A percentile compares a stretch with the other conserved stretches of the same genome.
Evolutionary conservation across 2,329 filamentous ascomycete genomes (phyloP).

Genomic region (Colletotrichum tropicale): DNA sequence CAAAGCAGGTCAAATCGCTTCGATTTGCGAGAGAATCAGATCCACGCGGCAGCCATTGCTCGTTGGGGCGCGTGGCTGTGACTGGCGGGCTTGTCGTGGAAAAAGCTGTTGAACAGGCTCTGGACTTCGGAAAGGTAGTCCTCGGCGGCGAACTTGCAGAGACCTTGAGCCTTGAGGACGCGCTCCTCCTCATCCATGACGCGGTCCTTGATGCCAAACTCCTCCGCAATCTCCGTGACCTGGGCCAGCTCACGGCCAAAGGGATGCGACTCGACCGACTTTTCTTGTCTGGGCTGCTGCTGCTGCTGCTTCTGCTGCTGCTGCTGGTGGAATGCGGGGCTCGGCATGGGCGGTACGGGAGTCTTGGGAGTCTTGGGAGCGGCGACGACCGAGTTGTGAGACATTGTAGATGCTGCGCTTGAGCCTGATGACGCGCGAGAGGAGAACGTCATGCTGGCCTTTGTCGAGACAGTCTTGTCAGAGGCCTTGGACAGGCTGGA

Average conservation of each 20-base stretch:
- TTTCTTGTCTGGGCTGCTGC: conserved; percentile 30
- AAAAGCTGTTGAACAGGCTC: conserved; percentile 67
- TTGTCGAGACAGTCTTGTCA: conserved; percentile 57
- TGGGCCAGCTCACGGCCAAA: conserved; percentile 91
- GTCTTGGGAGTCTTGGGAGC: conserved; percentile 23
- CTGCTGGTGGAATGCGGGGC: conserved; percentile 42
- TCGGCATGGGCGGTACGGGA: conserved; percentile 32
- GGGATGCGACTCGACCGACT: conserved; percentile 61
- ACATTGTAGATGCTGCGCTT: conserved; percentile 54
- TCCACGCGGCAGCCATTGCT: conserved; percentile 50
- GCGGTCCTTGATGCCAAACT: conserved; percentile 71
- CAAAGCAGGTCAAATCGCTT: not conserved
- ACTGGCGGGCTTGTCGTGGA: conserved; percentile 41
- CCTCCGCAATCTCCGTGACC: conserved; percentile 91
- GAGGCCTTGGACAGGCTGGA: conserved; percentile 63
- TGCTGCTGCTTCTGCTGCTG: conserved; percentile 11
- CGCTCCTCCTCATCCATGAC: conserved; percentile 76
- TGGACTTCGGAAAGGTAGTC: conserved; percentile 87
- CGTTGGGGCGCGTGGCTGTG: conserved; percentile 22
- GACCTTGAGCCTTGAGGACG: conserved; percentile 70
- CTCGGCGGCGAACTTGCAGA: conserved; percentile 76
- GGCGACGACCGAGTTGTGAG: conserved; percentile 37
- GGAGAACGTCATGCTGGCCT: conserved; percentile 56
- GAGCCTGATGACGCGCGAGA: conserved; percentile 63
- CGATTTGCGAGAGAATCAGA: conserved; percentile 34